phyloP scores from a whole-genome alignment of 2,329 filamentous ascomycete species.

The Paraconiothyrium sp. region DNA sequence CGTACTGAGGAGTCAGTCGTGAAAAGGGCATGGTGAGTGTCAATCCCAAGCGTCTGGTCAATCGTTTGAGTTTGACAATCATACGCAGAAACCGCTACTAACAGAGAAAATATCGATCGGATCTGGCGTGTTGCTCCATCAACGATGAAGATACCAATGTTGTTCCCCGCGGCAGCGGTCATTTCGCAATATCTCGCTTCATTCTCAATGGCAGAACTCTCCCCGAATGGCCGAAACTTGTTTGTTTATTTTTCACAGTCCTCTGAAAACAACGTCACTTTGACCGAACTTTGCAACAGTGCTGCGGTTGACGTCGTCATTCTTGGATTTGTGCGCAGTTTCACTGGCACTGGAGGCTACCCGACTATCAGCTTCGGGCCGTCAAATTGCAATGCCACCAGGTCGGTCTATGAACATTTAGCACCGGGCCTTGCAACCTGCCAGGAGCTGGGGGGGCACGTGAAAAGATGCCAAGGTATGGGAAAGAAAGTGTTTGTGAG shows the following conservation, averaged over 20 bases:
- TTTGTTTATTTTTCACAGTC: conserved; percentile 16
- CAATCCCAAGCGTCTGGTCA: too few relatives aligned
- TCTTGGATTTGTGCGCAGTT: conserved; percentile 11
- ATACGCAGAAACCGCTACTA: too few relatives aligned
- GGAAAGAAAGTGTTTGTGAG: conserved; percentile 14
- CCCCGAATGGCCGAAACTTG: conserved; percentile 3
- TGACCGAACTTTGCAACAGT: conserved; percentile 4
- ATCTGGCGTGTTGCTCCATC: too few relatives aligned
- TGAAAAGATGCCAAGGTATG: conserved; percentile 9
- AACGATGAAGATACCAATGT: background rate
- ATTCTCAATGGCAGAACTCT: background rate
- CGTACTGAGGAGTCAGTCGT: too few relatives aligned
- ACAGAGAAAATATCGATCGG: too few relatives aligned
- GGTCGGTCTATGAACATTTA: background rate
- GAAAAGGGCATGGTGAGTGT: too few relatives aligned
- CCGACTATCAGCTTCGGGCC: conserved; percentile 12
- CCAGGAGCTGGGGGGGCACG: conserved; percentile 1
- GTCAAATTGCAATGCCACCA: conserved; percentile 9
- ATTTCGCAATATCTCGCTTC: background rate
- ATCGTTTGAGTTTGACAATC: too few relatives aligned
- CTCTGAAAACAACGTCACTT: background rate
- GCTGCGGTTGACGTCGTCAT: conserved; percentile 11
- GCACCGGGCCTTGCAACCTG: conserved; percentile 8
- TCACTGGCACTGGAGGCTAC: conserved; percentile 12
- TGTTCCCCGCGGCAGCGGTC: background rate